These are phyloP conservation scores for Myochromella boudieri DNA, from an alignment of 768 basidiomycete species.

Conservation along the genomic window DNA sequence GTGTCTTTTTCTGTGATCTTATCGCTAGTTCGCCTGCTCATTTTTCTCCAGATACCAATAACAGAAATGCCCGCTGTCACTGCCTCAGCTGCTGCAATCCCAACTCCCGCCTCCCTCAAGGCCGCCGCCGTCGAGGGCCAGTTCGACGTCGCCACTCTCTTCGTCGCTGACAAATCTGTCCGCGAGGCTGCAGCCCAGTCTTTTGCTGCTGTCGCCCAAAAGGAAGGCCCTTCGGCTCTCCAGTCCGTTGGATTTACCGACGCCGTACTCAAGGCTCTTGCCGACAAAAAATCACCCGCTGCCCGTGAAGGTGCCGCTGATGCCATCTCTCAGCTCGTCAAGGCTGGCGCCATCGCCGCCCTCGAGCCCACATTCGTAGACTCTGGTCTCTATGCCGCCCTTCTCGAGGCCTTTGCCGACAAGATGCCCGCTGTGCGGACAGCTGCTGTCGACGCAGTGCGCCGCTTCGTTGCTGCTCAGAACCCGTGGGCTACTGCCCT, in stretches of 20 bases:
- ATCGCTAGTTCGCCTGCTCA: neutral
- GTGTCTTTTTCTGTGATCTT: slow-evolving; percentile 10
- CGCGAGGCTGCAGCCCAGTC: slow-evolving; percentile 70
- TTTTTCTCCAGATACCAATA: slow-evolving; percentile 38
- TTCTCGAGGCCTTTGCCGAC: slow-evolving; percentile 93
- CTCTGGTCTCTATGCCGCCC: slow-evolving; percentile 81
- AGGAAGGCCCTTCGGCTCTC: slow-evolving; percentile 81
- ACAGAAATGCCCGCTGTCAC: slow-evolving; percentile 82
- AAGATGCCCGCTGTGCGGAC: slow-evolving; percentile 88
- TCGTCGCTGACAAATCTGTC: slow-evolving; percentile 81
- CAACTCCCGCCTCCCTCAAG: slow-evolving; percentile 74
- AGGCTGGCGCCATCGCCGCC: slow-evolving; percentile 71
- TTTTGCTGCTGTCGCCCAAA: slow-evolving; percentile 75
- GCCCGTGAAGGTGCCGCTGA: slow-evolving; percentile 86
- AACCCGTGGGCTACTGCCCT: slow-evolving; percentile 87
- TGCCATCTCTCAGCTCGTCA: slow-evolving; percentile 64
- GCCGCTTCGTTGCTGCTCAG: slow-evolving; percentile 70
- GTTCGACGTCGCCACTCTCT: slow-evolving; percentile 74
- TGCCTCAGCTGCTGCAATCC: slow-evolving; percentile 55
- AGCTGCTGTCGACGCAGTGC: slow-evolving; percentile 82
- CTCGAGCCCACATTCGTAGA: slow-evolving; percentile 89
- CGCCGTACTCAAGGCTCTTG: slow-evolving; percentile 79
- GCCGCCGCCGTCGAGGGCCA: slow-evolving; percentile 57
- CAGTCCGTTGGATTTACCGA: slow-evolving; percentile 66
- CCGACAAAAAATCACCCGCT: slow-evolving; percentile 93